Evolutionary conservation across 2,329 filamentous ascomycete species (phyloP), one percentile per base, ranked within the genome.

Genomic region (Aspergillus oerlinghausenensis): DNA sequence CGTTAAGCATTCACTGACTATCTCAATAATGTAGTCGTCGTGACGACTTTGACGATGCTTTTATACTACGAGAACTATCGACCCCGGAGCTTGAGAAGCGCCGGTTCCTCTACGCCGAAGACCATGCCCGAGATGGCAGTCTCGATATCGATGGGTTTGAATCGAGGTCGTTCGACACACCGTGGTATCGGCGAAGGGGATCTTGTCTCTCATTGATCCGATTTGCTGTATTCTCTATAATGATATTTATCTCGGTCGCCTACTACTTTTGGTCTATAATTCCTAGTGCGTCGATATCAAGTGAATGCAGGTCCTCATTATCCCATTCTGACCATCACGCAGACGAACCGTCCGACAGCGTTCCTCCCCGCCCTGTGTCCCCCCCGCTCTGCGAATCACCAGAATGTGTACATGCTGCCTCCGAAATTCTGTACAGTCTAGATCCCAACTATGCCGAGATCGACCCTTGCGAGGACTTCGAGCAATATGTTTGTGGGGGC

Each of bases 381-480:
- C 52, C 63, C 14, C 52, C 65, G 8, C 60, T 82, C 25, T 88
- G 85, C 67, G 67, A 80, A 50, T 82, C 84, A 9, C 80, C 84
- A 45, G 81, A 82, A 58, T 88, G 85, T 67, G 77, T 88, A 11
- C 82, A 87, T 64, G 85, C 84, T 11, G 80, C 85, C 4, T 85
- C 84, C 11, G 80, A 83, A 60, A 80, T 88, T 42, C 77, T 87
- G 8, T 82, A 84, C 60, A 87, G 84, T 57, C 73, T 88, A 14
- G 82, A 84, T 17, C 82, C 84, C 7, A 75, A 85, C 51, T 86
- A 88, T 70, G 77, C 82, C 57, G 71, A 83, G 2, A 75, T 90
- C 42, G 85, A 90, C 66, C 83, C 88, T 1, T 90, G 88, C 64
- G 81, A 78, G n/a, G 73, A 89, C 65, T 90, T 90, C 58, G 84